A percentile compares a stretch with the other conserved stretches of the same genome.
phyloP scores from a whole-genome alignment of 345 rosid species.

The Eucalyptus sp. region DNA sequence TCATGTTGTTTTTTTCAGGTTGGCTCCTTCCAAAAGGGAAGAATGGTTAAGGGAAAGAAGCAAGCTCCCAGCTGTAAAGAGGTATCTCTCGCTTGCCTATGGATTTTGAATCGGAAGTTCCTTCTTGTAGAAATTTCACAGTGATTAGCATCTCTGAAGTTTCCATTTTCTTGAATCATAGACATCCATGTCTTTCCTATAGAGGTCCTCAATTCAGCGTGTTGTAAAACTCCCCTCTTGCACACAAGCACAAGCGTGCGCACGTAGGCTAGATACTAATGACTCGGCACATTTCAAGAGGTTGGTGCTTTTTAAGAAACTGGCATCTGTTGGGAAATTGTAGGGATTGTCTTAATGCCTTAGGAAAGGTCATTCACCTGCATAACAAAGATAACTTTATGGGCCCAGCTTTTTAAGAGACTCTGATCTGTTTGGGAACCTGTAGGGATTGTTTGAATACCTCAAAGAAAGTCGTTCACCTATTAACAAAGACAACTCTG shows the following conservation, averaged over 20 bases:
- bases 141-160: not conserved
- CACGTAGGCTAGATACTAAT: not conserved
- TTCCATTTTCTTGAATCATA: not conserved
- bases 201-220: not conserved
- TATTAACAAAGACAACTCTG: not conserved
- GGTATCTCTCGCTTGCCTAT: conserved; percentile 19
- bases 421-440: not conserved
- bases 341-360: not conserved
- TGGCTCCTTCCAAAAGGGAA: conserved; percentile 67
- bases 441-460: not conserved
- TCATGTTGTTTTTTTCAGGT: conserved; percentile 22
- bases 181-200: not conserved
- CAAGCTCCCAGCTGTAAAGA: conserved; percentile 60
- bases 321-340: not conserved
- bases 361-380: not conserved
- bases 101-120: not conserved
- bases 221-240: not conserved
- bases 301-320: not conserved
- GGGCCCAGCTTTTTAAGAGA: not conserved
- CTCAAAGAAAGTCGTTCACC: not conserved
- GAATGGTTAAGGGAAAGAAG: conserved; percentile 61
- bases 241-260: not conserved
- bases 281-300: not conserved
- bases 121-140: not conserved
- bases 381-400: not conserved